phyloP scores from a whole-genome alignment of 1,139 yeast species.

The Spathaspora sp. region DNA sequence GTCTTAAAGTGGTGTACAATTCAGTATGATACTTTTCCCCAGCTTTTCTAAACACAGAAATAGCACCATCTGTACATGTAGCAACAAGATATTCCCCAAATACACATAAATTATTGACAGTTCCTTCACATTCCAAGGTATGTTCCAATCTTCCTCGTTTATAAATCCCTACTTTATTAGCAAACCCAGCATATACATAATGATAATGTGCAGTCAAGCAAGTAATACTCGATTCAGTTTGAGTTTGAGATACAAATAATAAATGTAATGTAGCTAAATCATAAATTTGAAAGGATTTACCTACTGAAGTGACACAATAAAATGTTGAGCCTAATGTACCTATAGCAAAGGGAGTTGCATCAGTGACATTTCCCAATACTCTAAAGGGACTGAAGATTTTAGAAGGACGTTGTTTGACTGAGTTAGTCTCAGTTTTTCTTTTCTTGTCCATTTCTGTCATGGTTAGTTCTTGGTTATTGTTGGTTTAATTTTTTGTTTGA shows the following conservation, averaged over 20 bases:
- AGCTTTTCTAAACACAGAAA: slow-evolving; percentile 64
- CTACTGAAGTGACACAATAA: slow-evolving; percentile 87
- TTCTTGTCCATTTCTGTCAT: slow-evolving; percentile 22
- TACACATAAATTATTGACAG: slow-evolving; percentile 51
- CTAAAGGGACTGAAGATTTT: slow-evolving; percentile 47
- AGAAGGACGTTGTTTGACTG: slow-evolving; percentile 20
- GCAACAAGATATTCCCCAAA: slow-evolving; percentile 84
- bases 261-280: slow-evolving; percentile 88
- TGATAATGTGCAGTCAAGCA: slow-evolving; percentile 81
- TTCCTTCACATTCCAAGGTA: slow-evolving; percentile 37
- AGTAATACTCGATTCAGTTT: slow-evolving; percentile 68
- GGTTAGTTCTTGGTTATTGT: not conserved
- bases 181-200: slow-evolving; percentile 78
- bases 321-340: slow-evolving; percentile 89
- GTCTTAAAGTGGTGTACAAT: slow-evolving; percentile 60
- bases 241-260: slow-evolving; percentile 81
- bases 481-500: slow-evolving; percentile 7
- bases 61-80: slow-evolving; percentile 47
- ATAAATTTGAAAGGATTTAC: slow-evolving; percentile 85
- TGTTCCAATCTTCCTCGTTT: slow-evolving; percentile 78
- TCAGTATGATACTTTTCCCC: slow-evolving; percentile 57
- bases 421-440: slow-evolving; percentile 22
- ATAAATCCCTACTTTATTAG: slow-evolving; percentile 69
- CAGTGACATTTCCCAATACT: slow-evolving; percentile 66
- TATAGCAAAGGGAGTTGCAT: slow-evolving; percentile 79